A percentile compares a stretch with the other conserved stretches of the same genome.
phyloP scores from a whole-genome alignment of 2,329 filamentous ascomycete species.

The Aspergillus neotritici region DNA sequence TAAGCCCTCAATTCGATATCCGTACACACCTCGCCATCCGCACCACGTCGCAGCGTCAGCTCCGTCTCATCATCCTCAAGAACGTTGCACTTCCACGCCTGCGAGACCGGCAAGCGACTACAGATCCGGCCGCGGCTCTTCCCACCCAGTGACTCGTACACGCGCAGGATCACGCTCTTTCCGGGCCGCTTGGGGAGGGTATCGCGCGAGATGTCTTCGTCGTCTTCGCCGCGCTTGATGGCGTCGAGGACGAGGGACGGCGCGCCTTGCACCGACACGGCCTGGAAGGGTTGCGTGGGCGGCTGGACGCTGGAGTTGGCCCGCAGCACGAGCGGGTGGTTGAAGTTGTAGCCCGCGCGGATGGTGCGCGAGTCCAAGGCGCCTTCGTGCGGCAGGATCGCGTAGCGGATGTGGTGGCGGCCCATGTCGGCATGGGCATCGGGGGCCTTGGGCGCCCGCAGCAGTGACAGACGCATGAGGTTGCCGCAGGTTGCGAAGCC shows the following conservation, averaged over 20 bases:
- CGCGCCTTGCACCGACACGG: slow-evolving; percentile 63
- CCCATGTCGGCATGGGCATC: slow-evolving; percentile 95
- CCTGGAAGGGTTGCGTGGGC: slow-evolving; percentile 34
- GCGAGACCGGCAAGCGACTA: slow-evolving; percentile 65
- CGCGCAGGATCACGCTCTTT: slow-evolving; percentile 71
- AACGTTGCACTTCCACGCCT: slow-evolving; percentile 76
- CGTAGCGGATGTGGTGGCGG: slow-evolving; percentile 78
- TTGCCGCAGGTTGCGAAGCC: slow-evolving; percentile 88
- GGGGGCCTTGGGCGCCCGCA: slow-evolving; percentile 84
- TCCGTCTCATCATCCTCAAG: slow-evolving; percentile 80
- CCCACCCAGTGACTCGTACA: slow-evolving; percentile 87
- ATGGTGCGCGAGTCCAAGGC: slow-evolving; percentile 67
- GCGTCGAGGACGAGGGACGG: slow-evolving; percentile 73
- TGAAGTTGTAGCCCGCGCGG: slow-evolving; percentile 82
- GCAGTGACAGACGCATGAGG: slow-evolving; percentile 79
- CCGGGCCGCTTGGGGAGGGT: slow-evolving; percentile 62
- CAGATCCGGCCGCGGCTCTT: slow-evolving; percentile 65
- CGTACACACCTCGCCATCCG: slow-evolving; percentile 41
- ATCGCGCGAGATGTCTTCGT: slow-evolving; percentile 59
- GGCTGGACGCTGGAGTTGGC: slow-evolving; percentile 23
- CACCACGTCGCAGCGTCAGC: slow-evolving; percentile 45
- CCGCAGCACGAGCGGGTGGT: slow-evolving; percentile 65
- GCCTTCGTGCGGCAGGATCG: slow-evolving; percentile 78
- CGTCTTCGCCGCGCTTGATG: slow-evolving; percentile 88
- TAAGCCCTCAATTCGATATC: slow-evolving; percentile 67